Evolutionary conservation across 257 asterid species (phyloP), one percentile per base, ranked within the genome.

Genomic region (Marsdenia floribunda): DNA sequence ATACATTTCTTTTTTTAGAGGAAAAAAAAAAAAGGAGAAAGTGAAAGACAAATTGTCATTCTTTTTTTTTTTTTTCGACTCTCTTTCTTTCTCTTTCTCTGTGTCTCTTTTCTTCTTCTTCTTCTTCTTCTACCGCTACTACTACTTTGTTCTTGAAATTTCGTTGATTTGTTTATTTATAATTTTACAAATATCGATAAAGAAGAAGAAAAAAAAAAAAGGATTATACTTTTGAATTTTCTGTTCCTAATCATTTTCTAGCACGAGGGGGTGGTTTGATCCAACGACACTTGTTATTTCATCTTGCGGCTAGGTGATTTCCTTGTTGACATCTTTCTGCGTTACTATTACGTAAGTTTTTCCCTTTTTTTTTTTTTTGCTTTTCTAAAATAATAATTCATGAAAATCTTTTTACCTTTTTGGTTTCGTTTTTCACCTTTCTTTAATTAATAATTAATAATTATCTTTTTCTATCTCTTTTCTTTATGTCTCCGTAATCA

Each of bases 261-360:
- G 72, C 69, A 52, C 81, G 73, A 72, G 61, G 74, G 74, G 70
- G 33, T 0, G 33, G 37, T 69, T 70, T 65, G 83, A 80, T 79
- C 79, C 76, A 29, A 79, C 80, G 77, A 77, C 72, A 68, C 7
- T 40, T 13, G 3, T 72, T 33, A 6, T 61, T 63, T 37, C 52
- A 71, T 67, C 77, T 38, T 29, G 58, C 74, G 81, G 77, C 33
- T 49, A 57, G 81, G 81, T 68, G 71, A 66, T 66, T 66, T 37
- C 24, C 1, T 37, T 5, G 68, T 64, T 35, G 46, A 24, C 74
- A 15, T 71, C 47, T 52, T 52, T 33, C 40, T 52, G 22, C 61
- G 52, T 29, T 52, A 61, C 77, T 70, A 61, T 60, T 64, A 61
- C 74, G 83, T 65, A n/a, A 64, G 83, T 60, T 47, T 75, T 19